Evolutionary conservation across 208 protist species (phyloP), one percentile per base, ranked within the genome.

Genomic region (Borovskyia barvae): DNA sequence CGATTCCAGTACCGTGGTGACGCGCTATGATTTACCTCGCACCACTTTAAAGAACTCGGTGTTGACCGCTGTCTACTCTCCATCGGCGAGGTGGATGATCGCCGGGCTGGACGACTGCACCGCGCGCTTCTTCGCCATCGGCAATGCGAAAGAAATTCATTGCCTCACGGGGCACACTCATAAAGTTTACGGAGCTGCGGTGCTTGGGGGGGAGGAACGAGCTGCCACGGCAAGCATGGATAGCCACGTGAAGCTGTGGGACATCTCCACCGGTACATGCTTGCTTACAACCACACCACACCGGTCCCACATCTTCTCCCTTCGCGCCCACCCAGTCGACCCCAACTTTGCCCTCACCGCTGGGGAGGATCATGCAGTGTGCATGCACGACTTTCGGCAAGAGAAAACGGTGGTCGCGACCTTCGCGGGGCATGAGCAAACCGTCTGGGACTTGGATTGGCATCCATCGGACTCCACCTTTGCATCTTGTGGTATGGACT

Each of bases 181-280:
- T 47, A 90, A 84, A 49, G 68, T 90, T 25, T 90, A 86, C 60
- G 75, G 70, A 15, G 66, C 68, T 3, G 80, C 43, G 24, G 66
- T 84, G 20, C 48, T 75, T 22, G 43, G 67, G 1, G 66, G 67
- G 19, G 74, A 82, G 8, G 15, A n/a, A 14, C 55, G 66, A 28
- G 55, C 68, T n/a, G 70, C 61, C 12, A 82, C 85, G 5, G 72
- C 54, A 2, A 72, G 75, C 29, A 92, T 92, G 80, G 85, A 92
- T 47, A 47, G 56, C 22, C 64, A 45, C 0, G 52, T 88, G 37
- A 75, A 77, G 35, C 42, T 63, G 40, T 93, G 82, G 82, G 83
- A 93, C 52, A 66, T 80, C 19, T 39, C 41, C 8, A 81, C 70
- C 7, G 68, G 65, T 11, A 43, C 2, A 19, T 60, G 54, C 43